Evolutionary conservation across 441 rosid species (phyloP).

Genomic region (Geranium incanum): DNA sequence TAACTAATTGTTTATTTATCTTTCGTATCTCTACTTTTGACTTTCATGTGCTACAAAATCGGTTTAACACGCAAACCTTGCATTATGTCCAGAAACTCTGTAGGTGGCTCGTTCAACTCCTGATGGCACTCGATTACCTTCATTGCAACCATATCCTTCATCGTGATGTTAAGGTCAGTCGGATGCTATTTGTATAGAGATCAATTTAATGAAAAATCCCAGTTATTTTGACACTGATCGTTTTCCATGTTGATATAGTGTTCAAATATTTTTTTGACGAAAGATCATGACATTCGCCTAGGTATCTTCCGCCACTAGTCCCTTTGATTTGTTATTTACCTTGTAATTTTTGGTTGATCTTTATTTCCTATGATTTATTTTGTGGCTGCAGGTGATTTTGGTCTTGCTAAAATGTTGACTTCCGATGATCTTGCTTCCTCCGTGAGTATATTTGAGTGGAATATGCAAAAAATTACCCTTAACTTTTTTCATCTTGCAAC

Average conservation of each 20-base stretch:
- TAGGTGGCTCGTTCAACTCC: constrained; percentile 94
- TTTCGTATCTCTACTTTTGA: not conserved
- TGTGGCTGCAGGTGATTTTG: constrained; percentile 75
- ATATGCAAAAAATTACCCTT: no score
- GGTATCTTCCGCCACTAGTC: constrained; percentile 45
- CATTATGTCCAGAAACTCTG: constrained; percentile 65
- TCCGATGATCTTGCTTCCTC: constrained; percentile 97
- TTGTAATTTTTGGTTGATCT: no score
- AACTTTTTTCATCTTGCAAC: no score
- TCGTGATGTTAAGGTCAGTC: constrained; percentile 96
- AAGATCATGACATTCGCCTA: constrained; percentile 80
- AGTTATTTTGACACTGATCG: constrained; percentile 30
- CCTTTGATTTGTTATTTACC: not conserved
- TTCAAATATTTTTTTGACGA: constrained; percentile 94
- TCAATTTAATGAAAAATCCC: constrained; percentile 9
- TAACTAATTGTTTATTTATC: not conserved
- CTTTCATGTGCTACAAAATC: not conserved
- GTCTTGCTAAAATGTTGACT: constrained; percentile 91
- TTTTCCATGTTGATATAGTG: constrained; percentile 48
- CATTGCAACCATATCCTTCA: constrained; percentile 91
- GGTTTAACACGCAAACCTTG: not conserved
- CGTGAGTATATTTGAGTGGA: constrained; percentile 37
- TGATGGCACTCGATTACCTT: constrained; percentile 98
- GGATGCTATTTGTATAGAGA: constrained; percentile 14
- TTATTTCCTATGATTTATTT: no score